phyloP scores from a whole-genome alignment of 176 grass and related monocot species.

The Typha latifolia region DNA sequence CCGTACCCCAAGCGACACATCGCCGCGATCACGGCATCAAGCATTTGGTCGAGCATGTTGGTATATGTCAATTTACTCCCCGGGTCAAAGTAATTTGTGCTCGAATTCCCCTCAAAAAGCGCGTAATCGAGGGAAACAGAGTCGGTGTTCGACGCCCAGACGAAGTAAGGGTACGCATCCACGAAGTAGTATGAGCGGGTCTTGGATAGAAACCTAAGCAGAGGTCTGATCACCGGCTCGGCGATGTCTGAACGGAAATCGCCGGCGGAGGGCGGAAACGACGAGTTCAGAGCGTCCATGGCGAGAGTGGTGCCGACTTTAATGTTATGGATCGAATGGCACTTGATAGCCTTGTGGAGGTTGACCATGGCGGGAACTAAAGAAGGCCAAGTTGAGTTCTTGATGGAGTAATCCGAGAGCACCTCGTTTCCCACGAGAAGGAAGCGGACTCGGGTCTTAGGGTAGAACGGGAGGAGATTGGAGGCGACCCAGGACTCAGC shows the following conservation, averaged over 20 bases:
- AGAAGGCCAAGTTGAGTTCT: slow-evolving; percentile 37
- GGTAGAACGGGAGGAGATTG: slow-evolving; percentile 49
- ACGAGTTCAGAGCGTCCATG: slow-evolving; percentile 60
- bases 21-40: slow-evolving; percentile 50
- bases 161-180: slow-evolving; percentile 79
- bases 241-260: slow-evolving; percentile 66
- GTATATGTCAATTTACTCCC: slow-evolving; percentile 40
- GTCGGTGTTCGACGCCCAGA: slow-evolving; percentile 36
- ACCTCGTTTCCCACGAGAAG: slow-evolving; percentile 93
- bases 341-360: slow-evolving; percentile 42
- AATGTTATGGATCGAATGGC: slow-evolving; percentile 34
- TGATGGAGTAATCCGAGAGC: slow-evolving; percentile 58
- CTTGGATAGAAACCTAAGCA: slow-evolving; percentile 47
- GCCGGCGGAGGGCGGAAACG: slow-evolving; percentile 54
- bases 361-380: slow-evolving; percentile 79
- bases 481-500: slow-evolving; percentile 58
- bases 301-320: slow-evolving; percentile 83
- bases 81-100: slow-evolving; percentile 44
- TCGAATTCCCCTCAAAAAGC: slow-evolving; percentile 28
- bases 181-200: slow-evolving; percentile 85
- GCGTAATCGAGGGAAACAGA: slow-evolving; percentile 53
- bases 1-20: slow-evolving; percentile 60
- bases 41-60: slow-evolving; percentile 90
- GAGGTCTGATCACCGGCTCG: slow-evolving; percentile 46
- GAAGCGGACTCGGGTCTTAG: slow-evolving; percentile 45